Conservation (phyloP, 495 filamentous ascomycete genomes). For the Aspergillus haitiensis region DNA sequence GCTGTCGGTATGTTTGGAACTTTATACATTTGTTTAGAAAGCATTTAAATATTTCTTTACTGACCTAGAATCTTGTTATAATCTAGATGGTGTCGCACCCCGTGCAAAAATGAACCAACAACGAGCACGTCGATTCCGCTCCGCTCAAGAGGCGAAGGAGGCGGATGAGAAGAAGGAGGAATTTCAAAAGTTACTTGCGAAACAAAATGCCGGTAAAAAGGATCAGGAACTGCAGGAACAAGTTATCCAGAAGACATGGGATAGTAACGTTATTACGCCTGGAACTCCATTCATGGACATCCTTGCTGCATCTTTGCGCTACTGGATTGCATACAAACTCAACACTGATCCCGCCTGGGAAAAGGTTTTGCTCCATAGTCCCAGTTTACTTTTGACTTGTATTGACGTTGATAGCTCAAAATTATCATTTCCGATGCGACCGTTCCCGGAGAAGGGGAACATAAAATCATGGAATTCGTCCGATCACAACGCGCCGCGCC, state of each 20-base stretch:
- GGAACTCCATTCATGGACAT: conserved; percentile 99
- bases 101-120: conserved; percentile 98
- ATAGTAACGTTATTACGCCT: conserved; percentile 95
- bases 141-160: conserved; percentile 89
- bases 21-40: background rate
- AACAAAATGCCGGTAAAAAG: conserved; percentile 60
- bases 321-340: conserved; percentile 95
- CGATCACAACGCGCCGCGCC: conserved; percentile 87
- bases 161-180: conserved; percentile 90
- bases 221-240: conserved; percentile 62
- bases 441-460: conserved; percentile 96
- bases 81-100: conserved; percentile 83
- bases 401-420: conserved; percentile 62
- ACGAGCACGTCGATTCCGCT: conserved; percentile 85
- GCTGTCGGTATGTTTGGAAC: conserved; percentile 75
- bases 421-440: conserved; percentile 98
- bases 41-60: too few relatives aligned
- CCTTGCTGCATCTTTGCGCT: conserved; percentile 84
- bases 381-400: background rate
- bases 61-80: too few relatives aligned
- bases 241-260: conserved; percentile 88
- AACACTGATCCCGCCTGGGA: conserved; percentile 97
- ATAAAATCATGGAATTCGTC: conserved; percentile 99
- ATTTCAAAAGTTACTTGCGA: conserved; percentile 74
- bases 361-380: conserved; percentile 49